phyloP scores from a whole-genome alignment of 495 filamentous ascomycete genomes.

The Penicillium malachiteum region DNA sequence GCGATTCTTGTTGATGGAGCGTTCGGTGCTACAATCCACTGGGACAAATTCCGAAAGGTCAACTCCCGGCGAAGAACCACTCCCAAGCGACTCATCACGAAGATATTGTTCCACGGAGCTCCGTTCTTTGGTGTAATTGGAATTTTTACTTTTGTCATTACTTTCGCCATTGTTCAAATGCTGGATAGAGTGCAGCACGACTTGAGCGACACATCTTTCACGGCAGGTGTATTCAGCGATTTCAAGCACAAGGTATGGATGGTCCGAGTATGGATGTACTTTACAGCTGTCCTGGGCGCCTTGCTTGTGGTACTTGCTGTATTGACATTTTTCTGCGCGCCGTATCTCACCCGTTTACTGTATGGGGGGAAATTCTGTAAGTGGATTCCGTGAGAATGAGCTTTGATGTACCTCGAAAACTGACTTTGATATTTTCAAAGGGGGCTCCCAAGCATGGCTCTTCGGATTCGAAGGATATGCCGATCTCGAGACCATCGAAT shows the following conservation, averaged over 20 bases:
- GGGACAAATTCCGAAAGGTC: background rate
- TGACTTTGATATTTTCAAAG: background rate
- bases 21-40: background rate
- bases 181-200: too few species aligned
- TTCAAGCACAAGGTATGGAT: too few species aligned
- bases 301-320: background rate
- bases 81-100: background rate
- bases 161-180: too few species aligned
- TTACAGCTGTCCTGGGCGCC: background rate
- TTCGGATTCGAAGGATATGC: background rate
- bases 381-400: background rate
- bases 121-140: background rate
- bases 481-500: background rate
- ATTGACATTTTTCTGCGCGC: background rate
- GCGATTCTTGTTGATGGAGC: background rate
- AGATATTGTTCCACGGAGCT: background rate
- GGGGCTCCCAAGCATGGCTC: conserved; percentile 2
- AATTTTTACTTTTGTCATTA: too few species aligned
- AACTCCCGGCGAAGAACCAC: background rate
- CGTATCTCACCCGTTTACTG: background rate
- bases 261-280: background rate
- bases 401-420: background rate
- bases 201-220: too few species aligned
- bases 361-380: conserved; percentile 1
- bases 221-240: too few species aligned